phyloP scores from a whole-genome alignment of 805 yeast genomes.

The Nadsonia fulvescens region DNA sequence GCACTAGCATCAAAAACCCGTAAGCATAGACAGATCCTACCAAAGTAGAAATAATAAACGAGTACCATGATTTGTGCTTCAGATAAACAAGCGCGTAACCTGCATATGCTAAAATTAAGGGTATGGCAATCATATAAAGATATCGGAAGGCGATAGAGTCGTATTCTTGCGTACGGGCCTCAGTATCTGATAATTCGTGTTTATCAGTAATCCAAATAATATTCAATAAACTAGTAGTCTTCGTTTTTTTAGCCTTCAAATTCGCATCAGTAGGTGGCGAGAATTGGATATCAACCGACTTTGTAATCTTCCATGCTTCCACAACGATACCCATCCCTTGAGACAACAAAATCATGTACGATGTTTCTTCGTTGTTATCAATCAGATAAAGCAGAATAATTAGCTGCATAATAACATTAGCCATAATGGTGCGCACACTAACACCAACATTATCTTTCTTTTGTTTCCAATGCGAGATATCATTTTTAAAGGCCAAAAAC shows the following conservation, averaged over 20 bases:
- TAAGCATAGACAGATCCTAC: slow-evolving; percentile 26
- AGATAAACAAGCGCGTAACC: slow-evolving; percentile 21
- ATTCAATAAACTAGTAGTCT: slow-evolving; percentile 1
- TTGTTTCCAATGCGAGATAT: slow-evolving; percentile 24
- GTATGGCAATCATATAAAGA: slow-evolving; percentile 20
- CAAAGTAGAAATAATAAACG: slow-evolving; percentile 22
- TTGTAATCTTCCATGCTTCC: slow-evolving; percentile 27
- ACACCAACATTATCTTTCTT: slow-evolving; percentile 25
- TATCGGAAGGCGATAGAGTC: slow-evolving; percentile 24
- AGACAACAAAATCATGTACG: slow-evolving; percentile 20
- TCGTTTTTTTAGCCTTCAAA: slow-evolving; percentile 2
- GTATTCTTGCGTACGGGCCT: slow-evolving; percentile 24
- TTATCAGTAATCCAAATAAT: slow-evolving; percentile 17
- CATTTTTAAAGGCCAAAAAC: slow-evolving; percentile 25
- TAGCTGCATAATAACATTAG: slow-evolving; percentile 23
- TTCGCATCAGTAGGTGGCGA: background rate
- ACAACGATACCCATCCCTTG: slow-evolving; percentile 23
- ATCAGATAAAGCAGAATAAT: slow-evolving; percentile 22
- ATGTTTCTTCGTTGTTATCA: slow-evolving; percentile 24
- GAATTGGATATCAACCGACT: slow-evolving; percentile 17
- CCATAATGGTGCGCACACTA: slow-evolving; percentile 22
- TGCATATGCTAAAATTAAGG: slow-evolving; percentile 22
- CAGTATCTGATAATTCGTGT: slow-evolving; percentile 20
- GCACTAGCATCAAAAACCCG: slow-evolving; percentile 24
- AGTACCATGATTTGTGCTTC: slow-evolving; percentile 26